These are phyloP conservation scores for Emericellopsis terricola DNA, from an alignment of 495 filamentous ascomycete species.

Conservation along the genomic window DNA sequence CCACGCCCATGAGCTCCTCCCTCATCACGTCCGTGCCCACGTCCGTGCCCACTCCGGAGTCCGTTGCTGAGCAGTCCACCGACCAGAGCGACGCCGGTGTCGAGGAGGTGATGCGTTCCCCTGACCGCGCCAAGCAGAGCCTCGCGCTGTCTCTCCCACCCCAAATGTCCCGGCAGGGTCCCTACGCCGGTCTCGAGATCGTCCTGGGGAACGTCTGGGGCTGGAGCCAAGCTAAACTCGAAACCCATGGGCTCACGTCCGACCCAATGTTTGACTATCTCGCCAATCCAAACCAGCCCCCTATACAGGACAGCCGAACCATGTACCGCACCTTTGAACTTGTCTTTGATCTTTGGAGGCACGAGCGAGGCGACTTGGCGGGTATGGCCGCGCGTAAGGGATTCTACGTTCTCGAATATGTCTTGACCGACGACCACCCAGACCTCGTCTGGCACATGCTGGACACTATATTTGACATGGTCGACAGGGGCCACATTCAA, in stretches of 20 bases:
- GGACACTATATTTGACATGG: conserved; percentile 4
- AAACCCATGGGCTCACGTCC: conserved; percentile 1
- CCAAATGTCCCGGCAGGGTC: background rate
- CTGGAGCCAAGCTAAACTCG: conserved; percentile 2
- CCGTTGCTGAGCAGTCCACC: background rate
- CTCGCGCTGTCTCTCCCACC: background rate
- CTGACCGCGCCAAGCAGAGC: background rate
- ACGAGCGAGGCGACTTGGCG: background rate
- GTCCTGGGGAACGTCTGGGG: background rate
- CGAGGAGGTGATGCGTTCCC: background rate
- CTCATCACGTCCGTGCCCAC: background rate
- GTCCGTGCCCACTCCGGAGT: background rate
- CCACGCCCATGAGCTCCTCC: background rate
- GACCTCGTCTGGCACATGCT: conserved; percentile 3
- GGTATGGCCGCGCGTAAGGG: conserved; percentile 2
- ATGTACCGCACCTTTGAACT: conserved; percentile 3
- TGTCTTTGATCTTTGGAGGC: conserved; percentile 1
- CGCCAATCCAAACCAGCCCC: conserved; percentile 1
- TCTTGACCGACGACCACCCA: conserved; percentile 2
- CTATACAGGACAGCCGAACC: conserved; percentile 2
- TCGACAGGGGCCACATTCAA: conserved; percentile 1
- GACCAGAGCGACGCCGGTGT: background rate
- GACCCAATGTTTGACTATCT: conserved; percentile 3
- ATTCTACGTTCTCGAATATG: conserved; percentile 1
- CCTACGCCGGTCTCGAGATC: conserved; percentile 1